Base-by-base conservation (phyloP, 192 early-diverging fungal species). In the Paraglomus brasilianum region DNA sequence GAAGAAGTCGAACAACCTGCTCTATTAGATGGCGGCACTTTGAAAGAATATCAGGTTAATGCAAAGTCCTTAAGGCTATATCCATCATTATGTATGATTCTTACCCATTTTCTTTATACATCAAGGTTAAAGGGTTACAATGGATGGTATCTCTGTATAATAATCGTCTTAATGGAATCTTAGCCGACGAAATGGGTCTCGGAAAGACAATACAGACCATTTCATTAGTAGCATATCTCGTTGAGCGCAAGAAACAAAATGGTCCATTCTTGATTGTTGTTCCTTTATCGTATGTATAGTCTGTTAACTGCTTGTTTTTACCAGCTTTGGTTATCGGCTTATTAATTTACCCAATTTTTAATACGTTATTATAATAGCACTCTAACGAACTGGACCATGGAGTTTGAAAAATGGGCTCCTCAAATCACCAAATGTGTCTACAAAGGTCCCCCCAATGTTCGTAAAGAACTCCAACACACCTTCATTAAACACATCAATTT, bases 111-210 rank as follows among this genome's bases (percentile, higher is more conserved):
- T 17, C 8, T 24, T n/a, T 24, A 17, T 42, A 22, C 17, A 14
- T 21, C 11, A 48, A 86, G 80, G 64, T 97, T 70, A 96, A 93
- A 70, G 97, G 97, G 66, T 81, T 99, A 21, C 89, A 99, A 82
- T 99, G 97, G 97, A 97, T 99, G 97, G 92, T 97, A 22, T 96
- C 95, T 15, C 80, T 99, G 52, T 99, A 98, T 82, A 99, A 99
- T 77, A 99, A 99, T 78, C 78, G 93, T 53, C 80, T 99, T 40
- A 99, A 99, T 77, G 97, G 97, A 50, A 98, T 99, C 72, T 74
- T 99, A 65, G 97, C 97, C 55, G 96, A 97, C 75, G 93, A 95
- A 80, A 97, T 98, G 94, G 93, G 90, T 58, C 77, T 91, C 43
- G 91, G 90, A 43, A 90, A 92, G 77, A 92, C 88, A 13, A 91